Evolutionary conservation across 2,329 filamentous ascomycete species (phyloP), one percentile per base, ranked within the genome.

Genomic region (Colletotrichum destructivum): DNA sequence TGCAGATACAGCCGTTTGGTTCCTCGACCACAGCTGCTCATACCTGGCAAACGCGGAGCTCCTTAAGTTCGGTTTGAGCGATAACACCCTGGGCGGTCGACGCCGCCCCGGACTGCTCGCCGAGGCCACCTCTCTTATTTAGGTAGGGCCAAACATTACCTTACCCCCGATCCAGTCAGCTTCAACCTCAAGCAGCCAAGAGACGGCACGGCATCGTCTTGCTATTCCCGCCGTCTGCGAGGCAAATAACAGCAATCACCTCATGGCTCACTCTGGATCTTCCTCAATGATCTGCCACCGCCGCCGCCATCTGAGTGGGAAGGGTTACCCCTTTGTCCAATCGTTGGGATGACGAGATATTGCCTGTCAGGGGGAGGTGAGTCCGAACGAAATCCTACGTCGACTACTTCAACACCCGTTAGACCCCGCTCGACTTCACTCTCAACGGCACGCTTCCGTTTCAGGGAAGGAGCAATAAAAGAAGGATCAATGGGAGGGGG

Each of bases 151-250:
- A 46, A 62, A 51, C n/a, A 51, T n/a, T 35, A 51, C 46, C 49
- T 47, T 49, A 18, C 44, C 35, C 35, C 35, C 26, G 31, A 51
- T 62, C 59, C 59, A 47, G 46, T 62, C 59, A 46, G 46, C 46
- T 49, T 62, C 59, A 38, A 38, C 35, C 46, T 49, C 46, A 62
- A 62, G 46, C 59, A 49, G 46, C 59, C 59, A 62, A 62, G 59
- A 51, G 13, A 51, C 46, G 59, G 46, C 31, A 49, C 59, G 44
- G 44, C 59, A 51, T 44, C 59, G 13, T 23, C 26, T 49, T 38
- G n/a, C 46, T 51, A 18, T 61, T 62, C 13, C 59, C 46, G 31
- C 57, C 44, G 16, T 51, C 59, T 31, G 59, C 59, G 46, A 44
- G 46, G 21, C 44, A 51, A 23, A 2, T 46, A 35, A 62, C 59